phyloP scores from a whole-genome alignment of 2,329 filamentous ascomycete species.

The Penicillium frequentans region DNA sequence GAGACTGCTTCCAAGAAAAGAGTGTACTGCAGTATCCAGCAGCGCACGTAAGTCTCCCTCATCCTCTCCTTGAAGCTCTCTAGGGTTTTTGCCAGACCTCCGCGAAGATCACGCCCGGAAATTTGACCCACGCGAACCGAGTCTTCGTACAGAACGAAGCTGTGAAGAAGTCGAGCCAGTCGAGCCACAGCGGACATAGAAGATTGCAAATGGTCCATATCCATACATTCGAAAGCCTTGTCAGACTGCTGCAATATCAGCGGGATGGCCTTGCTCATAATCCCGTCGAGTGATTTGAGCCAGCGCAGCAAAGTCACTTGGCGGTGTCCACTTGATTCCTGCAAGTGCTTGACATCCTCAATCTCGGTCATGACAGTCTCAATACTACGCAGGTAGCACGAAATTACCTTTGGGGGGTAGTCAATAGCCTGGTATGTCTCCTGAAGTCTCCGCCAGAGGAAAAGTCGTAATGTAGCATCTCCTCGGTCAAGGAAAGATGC shows the following conservation, averaged over 20 bases:
- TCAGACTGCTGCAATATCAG: conserved; percentile 65
- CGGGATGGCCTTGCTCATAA: conserved; percentile 70
- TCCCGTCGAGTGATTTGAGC: conserved; percentile 75
- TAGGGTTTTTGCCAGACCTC: conserved; percentile 39
- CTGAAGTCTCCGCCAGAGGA: conserved; percentile 87
- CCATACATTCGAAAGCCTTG: conserved; percentile 75
- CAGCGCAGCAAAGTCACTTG: conserved; percentile 70
- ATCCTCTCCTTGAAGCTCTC: conserved; percentile 65
- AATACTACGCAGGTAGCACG: conserved; percentile 81
- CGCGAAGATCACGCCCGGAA: conserved; percentile 60
- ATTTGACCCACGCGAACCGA: conserved; percentile 75
- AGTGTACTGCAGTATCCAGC: conserved; percentile 85
- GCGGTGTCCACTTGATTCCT: conserved; percentile 62
- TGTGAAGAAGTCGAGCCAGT: conserved; percentile 73
- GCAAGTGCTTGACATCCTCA: conserved; percentile 57
- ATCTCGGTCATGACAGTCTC: conserved; percentile 76
- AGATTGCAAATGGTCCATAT: conserved; percentile 72
- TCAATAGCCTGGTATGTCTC: conserved; percentile 84
- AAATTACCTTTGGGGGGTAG: conserved; percentile 84
- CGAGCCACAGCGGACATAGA: conserved; percentile 72
- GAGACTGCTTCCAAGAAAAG: conserved; percentile 72
- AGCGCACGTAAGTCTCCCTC: conserved; percentile 81
- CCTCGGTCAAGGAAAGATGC: conserved; percentile 81
- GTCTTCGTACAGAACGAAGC: conserved; percentile 80
- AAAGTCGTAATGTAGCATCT: conserved; percentile 77